A percentile compares a stretch with the other conserved stretches of the same genome.
phyloP scores from a whole-genome alignment of 192 early-diverging fungal species.

The Coemansia sp. region DNA sequence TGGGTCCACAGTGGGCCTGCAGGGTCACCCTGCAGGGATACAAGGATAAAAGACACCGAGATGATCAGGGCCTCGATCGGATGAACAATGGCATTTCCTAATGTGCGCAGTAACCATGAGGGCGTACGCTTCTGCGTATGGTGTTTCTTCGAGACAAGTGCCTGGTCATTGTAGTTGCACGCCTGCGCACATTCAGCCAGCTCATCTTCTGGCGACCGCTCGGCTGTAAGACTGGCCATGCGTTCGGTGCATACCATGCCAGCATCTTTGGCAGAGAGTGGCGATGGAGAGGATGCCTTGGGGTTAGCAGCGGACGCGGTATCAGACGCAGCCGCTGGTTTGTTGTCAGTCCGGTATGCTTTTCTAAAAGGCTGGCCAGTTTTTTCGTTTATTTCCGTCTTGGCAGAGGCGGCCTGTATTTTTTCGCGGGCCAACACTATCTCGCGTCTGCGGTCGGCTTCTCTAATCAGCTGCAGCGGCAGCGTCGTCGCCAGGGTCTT shows the following conservation, averaged over 20 bases:
- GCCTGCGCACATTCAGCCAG: not conserved
- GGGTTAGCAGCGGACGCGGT: not conserved
- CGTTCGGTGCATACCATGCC: not conserved
- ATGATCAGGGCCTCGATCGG: slow-evolving; percentile 14
- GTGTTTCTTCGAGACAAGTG: slow-evolving; percentile 10
- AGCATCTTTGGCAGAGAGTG: no score
- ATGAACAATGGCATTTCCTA: slow-evolving; percentile 9
- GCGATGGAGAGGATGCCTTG: not conserved
- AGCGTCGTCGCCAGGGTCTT: slow-evolving; percentile 17
- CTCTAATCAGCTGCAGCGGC: slow-evolving; percentile 46
- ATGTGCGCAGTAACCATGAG: not conserved
- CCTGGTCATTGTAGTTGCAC: slow-evolving; percentile 7
- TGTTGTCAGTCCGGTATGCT: not conserved
- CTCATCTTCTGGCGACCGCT: not conserved
- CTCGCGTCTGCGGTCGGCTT: slow-evolving; percentile 38
- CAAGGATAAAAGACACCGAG: slow-evolving; percentile 16
- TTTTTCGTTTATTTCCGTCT: not conserved
- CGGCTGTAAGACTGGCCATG: not conserved
- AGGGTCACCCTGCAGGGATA: slow-evolving; percentile 32
- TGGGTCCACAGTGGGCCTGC: slow-evolving; percentile 30
- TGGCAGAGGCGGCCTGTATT: no score
- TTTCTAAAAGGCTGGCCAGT: not conserved
- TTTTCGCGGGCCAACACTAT: slow-evolving; percentile 6
- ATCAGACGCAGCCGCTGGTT: not conserved
- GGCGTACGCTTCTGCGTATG: slow-evolving; percentile 2